Conservation (phyloP, 495 filamentous ascomycete genomes). For the Penicillium alfredii region DNA sequence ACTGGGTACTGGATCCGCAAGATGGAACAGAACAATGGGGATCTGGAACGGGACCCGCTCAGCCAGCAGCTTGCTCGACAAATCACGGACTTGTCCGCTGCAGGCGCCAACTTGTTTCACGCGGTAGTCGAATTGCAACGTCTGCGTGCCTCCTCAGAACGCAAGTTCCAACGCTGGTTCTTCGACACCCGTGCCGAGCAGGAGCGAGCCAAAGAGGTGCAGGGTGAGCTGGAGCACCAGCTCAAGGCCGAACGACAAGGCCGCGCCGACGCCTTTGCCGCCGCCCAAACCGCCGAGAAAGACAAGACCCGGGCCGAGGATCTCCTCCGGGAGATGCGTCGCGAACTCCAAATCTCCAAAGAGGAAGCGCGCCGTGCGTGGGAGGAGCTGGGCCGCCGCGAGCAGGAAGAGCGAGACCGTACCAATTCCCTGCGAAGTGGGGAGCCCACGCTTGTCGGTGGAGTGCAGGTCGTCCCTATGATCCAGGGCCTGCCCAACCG, state of each 20-base stretch:
- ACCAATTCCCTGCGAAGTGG: constrained; percentile 78
- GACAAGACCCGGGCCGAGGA: constrained; percentile 67
- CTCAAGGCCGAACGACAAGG: constrained; percentile 67
- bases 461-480: constrained; percentile 96
- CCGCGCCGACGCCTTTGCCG: constrained; percentile 57
- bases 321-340: constrained; percentile 74
- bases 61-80: constrained; percentile 85
- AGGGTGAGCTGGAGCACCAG: constrained; percentile 68
- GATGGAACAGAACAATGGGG: constrained; percentile 81
- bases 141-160: constrained; percentile 89
- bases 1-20: constrained; percentile 96
- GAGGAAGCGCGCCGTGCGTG: constrained; percentile 93
- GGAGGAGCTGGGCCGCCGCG: constrained; percentile 91
- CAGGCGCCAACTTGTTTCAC: constrained; percentile 95
- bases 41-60: constrained; percentile 73
- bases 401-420: constrained; percentile 94
- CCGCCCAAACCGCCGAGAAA: constrained; percentile 56
- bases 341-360: constrained; percentile 89
- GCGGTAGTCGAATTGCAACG: constrained; percentile 95
- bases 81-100: constrained; percentile 90
- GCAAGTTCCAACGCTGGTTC: constrained; percentile 98
- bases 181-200: constrained; percentile 87
- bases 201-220: constrained; percentile 78
- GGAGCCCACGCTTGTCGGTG: constrained; percentile 82
- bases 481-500: constrained; percentile 67